Conservation (phyloP, 192 early-diverging fungal species). For the Mortierella alpina region DNA sequence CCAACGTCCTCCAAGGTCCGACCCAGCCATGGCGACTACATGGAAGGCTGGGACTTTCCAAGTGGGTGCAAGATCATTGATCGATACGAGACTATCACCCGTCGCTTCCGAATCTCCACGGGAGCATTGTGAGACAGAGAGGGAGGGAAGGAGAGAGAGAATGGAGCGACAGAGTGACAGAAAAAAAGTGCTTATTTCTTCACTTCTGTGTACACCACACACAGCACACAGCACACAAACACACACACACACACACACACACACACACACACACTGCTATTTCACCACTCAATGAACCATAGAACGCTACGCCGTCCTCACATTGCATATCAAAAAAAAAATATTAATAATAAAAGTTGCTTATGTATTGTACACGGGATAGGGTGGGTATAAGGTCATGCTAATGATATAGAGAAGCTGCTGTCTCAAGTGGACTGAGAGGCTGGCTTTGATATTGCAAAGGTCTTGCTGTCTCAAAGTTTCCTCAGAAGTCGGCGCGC, state of each 20-base stretch:
- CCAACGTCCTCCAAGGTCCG: background rate
- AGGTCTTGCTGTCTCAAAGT: background rate
- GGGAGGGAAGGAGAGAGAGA: background rate
- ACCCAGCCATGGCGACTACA: constrained; percentile 8
- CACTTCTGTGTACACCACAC: background rate
- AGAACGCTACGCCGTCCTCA: background rate
- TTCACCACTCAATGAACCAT: too few species aligned
- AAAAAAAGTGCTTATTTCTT: background rate
- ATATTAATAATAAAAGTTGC: too few species aligned
- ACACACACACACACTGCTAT: background rate
- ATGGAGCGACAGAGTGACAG: background rate
- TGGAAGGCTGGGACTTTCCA: constrained; percentile 43
- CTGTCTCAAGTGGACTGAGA: background rate
- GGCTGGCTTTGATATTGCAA: background rate
- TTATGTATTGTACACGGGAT: too few species aligned
- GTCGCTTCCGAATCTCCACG: constrained; percentile 32
- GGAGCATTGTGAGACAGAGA: constrained; percentile 19
- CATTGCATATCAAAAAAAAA: background rate
- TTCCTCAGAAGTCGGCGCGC: constrained; percentile 29
- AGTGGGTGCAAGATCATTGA: constrained; percentile 25
- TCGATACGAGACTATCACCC: constrained; percentile 40
- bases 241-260: background rate
- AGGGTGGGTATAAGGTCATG: too few species aligned
- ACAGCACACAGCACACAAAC: background rate
- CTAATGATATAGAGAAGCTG: background rate